phyloP scores from a whole-genome alignment of 805 yeast species.

The Suhomyces kilbournensis region DNA sequence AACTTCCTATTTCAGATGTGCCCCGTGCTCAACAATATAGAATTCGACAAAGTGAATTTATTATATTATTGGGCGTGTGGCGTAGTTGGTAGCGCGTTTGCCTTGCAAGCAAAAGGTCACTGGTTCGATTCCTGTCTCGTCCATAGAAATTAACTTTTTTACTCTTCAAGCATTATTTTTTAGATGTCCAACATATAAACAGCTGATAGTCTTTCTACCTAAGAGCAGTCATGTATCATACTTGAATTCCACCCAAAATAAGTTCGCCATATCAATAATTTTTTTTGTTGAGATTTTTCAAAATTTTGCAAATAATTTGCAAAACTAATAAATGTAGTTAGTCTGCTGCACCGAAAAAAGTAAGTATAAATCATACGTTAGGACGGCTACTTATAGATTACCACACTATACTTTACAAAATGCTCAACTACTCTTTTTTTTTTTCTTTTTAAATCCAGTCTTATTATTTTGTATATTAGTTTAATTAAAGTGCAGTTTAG shows the following conservation, averaged over 20 bases:
- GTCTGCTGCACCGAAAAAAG: no score
- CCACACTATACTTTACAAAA: no score
- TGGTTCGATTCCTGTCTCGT: slow-evolving; percentile 79
- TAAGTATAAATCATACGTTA: no score
- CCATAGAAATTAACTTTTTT: slow-evolving; percentile 38
- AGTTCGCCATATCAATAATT: neutral
- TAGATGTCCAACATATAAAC: neutral
- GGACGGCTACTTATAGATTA: no score
- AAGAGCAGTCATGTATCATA: no score
- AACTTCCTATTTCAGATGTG: no score
- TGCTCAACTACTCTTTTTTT: no score
- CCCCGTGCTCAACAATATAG: no score
- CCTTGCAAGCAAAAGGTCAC: slow-evolving; percentile 78
- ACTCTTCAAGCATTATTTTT: neutral
- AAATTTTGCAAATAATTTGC: neutral
- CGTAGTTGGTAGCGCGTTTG: slow-evolving; percentile 82
- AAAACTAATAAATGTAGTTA: neutral
- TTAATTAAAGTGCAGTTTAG: neutral
- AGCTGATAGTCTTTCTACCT: no score
- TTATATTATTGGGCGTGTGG: slow-evolving; percentile 57
- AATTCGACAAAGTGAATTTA: no score
- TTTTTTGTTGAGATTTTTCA: neutral
- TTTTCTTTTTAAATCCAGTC: no score
- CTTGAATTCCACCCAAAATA: neutral
- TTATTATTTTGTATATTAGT: neutral